Evolutionary conservation across 1,284 basidiomycete species (phyloP), one percentile per base, ranked within the genome.

Genomic region (Cryptococcus sp.): DNA sequence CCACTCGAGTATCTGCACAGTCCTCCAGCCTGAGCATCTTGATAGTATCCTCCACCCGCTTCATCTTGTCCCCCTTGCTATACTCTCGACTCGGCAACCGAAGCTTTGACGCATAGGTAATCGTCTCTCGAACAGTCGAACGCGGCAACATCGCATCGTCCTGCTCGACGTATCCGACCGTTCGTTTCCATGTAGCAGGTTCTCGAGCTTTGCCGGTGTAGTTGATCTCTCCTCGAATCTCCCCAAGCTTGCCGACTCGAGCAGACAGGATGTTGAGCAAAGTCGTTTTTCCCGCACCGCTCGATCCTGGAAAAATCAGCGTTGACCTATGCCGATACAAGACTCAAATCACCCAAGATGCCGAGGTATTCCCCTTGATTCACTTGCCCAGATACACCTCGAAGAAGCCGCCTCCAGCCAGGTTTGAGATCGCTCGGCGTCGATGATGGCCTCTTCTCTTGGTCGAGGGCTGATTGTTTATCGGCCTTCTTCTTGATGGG

Each of bases 71-170:
- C 22, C 33, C 37, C 14, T 25, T 28, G n/a, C 7, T 36, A 34
- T 34, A 51, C 24, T 34, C 31, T 7, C 25, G 18, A 22, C 37
- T 24, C 11, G 49, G 43, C 45, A 51, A 25, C n/a, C 49, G 36
- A 12, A 51, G 33, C 10, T 51, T 41, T 16, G 49, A 46, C n/a
- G n/a, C n/a, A n/a, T n/a, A n/a, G n/a, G n/a, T n/a, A n/a, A n/a
- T 73, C 0, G 89, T 85, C 63, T 94, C 89, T 21, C 87, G 78
- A 4, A 94, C 89, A 6, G 71, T 73, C 3, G 69, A 51, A 43
- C 58, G 57, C 9, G 66, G 66, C 5, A 66, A 56, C 50, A 68
- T 67, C 16, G 67, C 62, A 45, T 72, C 69, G 23, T 62, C 59
- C 53, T 72, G 69, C 53, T 71, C 74, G 60, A 53, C 70, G 63